Base-by-base conservation (phyloP, 2,329 filamentous ascomycete species). In the Harringtonia aguacate region DNA sequence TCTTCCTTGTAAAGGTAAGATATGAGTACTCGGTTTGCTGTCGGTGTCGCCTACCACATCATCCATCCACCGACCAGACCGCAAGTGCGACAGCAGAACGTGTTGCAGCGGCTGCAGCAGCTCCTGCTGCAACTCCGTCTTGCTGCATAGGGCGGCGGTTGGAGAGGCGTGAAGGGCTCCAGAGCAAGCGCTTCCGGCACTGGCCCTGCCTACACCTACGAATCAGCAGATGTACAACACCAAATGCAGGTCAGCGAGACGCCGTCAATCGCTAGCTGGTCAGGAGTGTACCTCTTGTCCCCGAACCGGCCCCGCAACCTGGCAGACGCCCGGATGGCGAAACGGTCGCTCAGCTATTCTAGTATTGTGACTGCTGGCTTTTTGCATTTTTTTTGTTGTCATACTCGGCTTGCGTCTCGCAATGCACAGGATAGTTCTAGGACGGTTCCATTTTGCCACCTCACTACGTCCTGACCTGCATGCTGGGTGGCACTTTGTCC, bases 391-490 rank as follows among this genome's bases (percentile, higher is more conserved):
- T 41, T 34, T 24, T 46, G 24, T 37, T 46, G 24, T 30, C 28
- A 17, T 24, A 39, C 30, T 50, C 51, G 43, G 49, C 51, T 48
- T 49, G 48, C 53, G 43, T 53, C 47, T 52, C 53, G 59, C 58
- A 53, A 56, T 52, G 54, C 52, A 53, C 57, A 56, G 61, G 14
- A 13, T 65, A 61, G 61, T 58, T 58, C 57, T 56, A 56, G 52
- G 54, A 52, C 55, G 60, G 61, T 61, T 61, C 57, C 59, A 60
- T 65, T 64, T 67, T 60, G 65, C 65, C 65, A 68, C 65, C 60
- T 61, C 60, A 61, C 58, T 58, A 56, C 57, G 59, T 53, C 28
- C 34, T 35, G 53, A 53, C 61, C 54, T 66, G 61, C 61, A 65
- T 61, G 58, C 56, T 54, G 55, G 56, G 50, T 52, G 30, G 37